phyloP scores from a whole-genome alignment of 805 yeast genomes.

The Teunomyces gatunensis region DNA sequence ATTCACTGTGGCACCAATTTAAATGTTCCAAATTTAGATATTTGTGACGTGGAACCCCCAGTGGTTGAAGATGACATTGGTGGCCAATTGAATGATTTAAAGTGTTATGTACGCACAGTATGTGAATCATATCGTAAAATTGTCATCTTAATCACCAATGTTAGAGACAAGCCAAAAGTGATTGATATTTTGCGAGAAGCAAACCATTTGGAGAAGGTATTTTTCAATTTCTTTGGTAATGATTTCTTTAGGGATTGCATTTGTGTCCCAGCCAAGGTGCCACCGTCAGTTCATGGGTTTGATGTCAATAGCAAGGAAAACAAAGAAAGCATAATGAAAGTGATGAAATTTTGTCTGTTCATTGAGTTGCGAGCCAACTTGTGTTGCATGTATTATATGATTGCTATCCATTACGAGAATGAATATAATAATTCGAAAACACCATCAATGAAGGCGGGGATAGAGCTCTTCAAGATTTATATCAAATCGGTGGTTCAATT shows the following conservation, averaged over 20 bases:
- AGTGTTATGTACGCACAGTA: constrained; percentile 15
- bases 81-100: constrained; percentile 12
- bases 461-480: constrained; percentile 41
- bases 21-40: constrained; percentile 24
- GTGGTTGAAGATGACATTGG: constrained; percentile 10
- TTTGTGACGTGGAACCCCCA: constrained; percentile 35
- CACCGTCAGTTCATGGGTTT: constrained; percentile 10
- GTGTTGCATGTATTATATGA: constrained; percentile 39
- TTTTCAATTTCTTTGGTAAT: constrained; percentile 37
- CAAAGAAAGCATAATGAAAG: constrained; percentile 32
- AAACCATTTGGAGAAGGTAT: constrained; percentile 33
- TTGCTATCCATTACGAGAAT: constrained; percentile 40
- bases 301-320: constrained; percentile 21
- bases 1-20: constrained; percentile 33
- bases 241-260: constrained; percentile 40
- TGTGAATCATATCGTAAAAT: constrained; percentile 29
- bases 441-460: constrained; percentile 37
- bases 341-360: constrained; percentile 32
- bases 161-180: constrained; percentile 29
- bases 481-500: constrained; percentile 40
- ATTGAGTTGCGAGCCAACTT: constrained; percentile 38
- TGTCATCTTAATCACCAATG: constrained; percentile 24
- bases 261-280: constrained; percentile 29
- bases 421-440: constrained; percentile 24
- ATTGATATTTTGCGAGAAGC: constrained; percentile 35